These are phyloP conservation scores for Helichrysum umbraculigerum DNA, from an alignment of 129 eudicot species.

Conservation along the genomic window DNA sequence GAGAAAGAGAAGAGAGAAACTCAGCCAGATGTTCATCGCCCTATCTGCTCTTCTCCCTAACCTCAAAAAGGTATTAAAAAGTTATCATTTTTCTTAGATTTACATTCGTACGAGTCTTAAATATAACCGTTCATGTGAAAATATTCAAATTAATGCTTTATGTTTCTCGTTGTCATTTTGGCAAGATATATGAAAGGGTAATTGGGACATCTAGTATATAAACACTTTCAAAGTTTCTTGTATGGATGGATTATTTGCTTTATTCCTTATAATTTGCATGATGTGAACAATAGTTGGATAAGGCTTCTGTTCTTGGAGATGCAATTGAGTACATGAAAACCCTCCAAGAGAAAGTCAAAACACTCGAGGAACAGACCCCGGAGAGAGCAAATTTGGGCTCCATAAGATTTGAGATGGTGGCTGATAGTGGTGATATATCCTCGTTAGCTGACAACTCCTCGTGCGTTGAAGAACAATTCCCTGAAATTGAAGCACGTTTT, in stretches of 20 bases:
- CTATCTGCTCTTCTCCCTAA: conserved; percentile 62
- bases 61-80: conserved; percentile 63
- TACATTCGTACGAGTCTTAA: background rate
- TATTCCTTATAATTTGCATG: conserved; percentile 1
- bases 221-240: no score
- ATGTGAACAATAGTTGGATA: conserved; percentile 1
- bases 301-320: conserved; percentile 56
- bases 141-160: background rate
- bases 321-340: conserved; percentile 69
- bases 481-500: conserved; percentile 61
- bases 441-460: conserved; percentile 34
- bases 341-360: conserved; percentile 58
- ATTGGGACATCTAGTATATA: no score
- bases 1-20: conserved; percentile 56
- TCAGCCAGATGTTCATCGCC: conserved; percentile 49
- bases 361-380: conserved; percentile 52
- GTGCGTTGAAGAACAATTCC: conserved; percentile 31
- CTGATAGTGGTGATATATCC: conserved; percentile 28
- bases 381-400: conserved; percentile 34
- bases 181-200: background rate
- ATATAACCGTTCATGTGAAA: background rate
- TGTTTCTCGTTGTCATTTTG: background rate
- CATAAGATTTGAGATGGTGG: conserved; percentile 22
- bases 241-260: no score
- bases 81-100: background rate